Base-by-base conservation (phyloP, 1,284 basidiomycete species). In the Cutaneotrichosporon sp. region DNA sequence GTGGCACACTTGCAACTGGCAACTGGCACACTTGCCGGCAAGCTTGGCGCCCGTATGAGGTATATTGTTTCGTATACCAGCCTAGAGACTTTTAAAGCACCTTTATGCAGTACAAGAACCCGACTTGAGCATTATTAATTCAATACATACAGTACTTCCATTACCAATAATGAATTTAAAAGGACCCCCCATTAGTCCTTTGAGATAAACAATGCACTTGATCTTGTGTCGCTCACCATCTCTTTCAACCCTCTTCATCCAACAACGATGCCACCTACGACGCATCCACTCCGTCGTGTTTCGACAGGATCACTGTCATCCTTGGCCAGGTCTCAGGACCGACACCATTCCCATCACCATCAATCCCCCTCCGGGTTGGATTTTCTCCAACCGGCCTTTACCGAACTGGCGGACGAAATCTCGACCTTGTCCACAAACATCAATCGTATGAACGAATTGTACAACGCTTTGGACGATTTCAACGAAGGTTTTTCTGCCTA, bases 401-500 rank as follows among this genome's bases (percentile, higher is more conserved):
- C 83, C 1, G 91, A 94, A 65, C 84, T 96, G 41, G 79, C 85
- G 10, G 91, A 97, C 72, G 92, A 97, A 76, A 84, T 84, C 0
- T 86, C 90, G 30, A 79, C 84, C 0, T 79, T 96, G 20, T 84
- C 88, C 46, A 76, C 81, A 17, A 92, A 92, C 70, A 75, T 90
- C 1, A 82, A 86, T 57, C 82, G 81, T 20, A 79, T 96, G 62
- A 81, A 81, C 52, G 77, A 78, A 20, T 81, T 96, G 52, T 84
- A 87, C 68, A 79, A 85, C 46, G 85, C 88, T 17, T 79, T 97
- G 44, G 81, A 83, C 4, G 84, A 82, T 12, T 96, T 97, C 78
- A 94, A 96, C 69, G 92, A 97, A 71, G 85, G 85, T 37, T 97
- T 97, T 68, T 86, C 90, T 10, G 90, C 88, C 70, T 93, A 86